Conservation (phyloP, 176 grass and related monocot species). For the Hsuehochloa calcarea region DNA sequence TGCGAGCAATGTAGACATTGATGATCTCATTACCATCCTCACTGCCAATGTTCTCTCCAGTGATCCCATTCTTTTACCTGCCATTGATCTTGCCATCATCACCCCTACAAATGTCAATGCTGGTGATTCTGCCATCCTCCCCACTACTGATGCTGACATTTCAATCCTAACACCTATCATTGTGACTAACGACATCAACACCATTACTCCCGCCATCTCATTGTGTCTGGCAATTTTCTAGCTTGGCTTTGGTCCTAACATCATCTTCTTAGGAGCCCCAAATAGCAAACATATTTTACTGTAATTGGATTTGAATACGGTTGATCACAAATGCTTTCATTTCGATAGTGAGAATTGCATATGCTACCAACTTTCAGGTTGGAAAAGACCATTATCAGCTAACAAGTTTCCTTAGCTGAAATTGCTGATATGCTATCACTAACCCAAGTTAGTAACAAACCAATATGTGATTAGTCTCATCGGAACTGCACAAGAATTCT, state of each 20-base stretch:
- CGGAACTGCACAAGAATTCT: background rate
- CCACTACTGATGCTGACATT: background rate
- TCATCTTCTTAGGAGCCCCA: background rate
- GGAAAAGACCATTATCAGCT: background rate
- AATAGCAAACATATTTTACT: background rate
- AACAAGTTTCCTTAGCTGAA: background rate
- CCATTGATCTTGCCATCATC: background rate
- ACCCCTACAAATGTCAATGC: background rate
- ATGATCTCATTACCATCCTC: background rate
- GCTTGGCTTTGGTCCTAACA: background rate
- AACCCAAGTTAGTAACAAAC: background rate
- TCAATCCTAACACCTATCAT: background rate
- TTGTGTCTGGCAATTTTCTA: background rate
- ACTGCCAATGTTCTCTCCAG: background rate
- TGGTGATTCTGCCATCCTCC: background rate
- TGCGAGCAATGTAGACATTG: background rate
- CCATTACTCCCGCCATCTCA: background rate
- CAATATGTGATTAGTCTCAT: background rate
- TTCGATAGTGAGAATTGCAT: background rate
- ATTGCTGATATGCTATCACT: background rate
- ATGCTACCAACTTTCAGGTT: background rate
- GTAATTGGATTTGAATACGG: background rate
- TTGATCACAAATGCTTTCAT: background rate
- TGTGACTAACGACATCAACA: background rate
- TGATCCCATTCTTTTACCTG: background rate